Conservation (phyloP, 441 rosid species). For the Populus tomentosa region DNA sequence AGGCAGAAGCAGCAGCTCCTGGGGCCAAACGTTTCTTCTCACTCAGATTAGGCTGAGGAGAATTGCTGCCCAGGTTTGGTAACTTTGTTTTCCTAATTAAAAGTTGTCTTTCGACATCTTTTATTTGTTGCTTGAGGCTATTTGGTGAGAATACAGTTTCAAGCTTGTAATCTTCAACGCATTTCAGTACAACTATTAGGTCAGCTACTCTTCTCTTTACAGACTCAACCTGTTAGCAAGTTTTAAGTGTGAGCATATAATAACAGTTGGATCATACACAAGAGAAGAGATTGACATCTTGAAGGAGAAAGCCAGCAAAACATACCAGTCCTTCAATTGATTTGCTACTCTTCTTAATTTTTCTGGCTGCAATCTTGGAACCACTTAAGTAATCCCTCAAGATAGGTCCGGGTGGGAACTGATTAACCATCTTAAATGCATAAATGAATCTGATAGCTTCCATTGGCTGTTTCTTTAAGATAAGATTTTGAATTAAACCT, state of each 20-base stretch:
- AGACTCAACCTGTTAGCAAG: background rate
- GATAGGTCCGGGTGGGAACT: conserved; percentile 1
- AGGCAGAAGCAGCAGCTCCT: background rate
- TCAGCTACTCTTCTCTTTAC: background rate
- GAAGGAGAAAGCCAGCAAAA: background rate
- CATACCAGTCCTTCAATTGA: background rate
- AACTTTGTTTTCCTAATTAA: background rate
- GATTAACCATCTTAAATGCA: background rate
- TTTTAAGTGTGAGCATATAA: background rate
- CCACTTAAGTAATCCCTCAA: conserved; percentile 21
- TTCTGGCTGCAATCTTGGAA: background rate
- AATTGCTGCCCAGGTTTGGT: background rate
- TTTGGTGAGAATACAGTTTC: background rate
- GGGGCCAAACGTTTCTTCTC: background rate
- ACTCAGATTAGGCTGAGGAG: background rate
- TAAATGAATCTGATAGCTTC: background rate
- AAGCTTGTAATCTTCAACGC: conserved; percentile 1
- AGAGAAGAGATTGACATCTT: background rate
- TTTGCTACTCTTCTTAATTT: background rate
- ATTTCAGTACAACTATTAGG: background rate
- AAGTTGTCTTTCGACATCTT: conserved; percentile 4
- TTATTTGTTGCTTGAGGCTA: conserved; percentile 15
- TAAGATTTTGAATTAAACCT: conserved; percentile 3
- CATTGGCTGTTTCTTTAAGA: background rate
- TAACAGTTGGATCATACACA: background rate